Evolutionary conservation across 2,329 filamentous ascomycete species (phyloP).

Genomic region (Colletotrichum phormii): DNA sequence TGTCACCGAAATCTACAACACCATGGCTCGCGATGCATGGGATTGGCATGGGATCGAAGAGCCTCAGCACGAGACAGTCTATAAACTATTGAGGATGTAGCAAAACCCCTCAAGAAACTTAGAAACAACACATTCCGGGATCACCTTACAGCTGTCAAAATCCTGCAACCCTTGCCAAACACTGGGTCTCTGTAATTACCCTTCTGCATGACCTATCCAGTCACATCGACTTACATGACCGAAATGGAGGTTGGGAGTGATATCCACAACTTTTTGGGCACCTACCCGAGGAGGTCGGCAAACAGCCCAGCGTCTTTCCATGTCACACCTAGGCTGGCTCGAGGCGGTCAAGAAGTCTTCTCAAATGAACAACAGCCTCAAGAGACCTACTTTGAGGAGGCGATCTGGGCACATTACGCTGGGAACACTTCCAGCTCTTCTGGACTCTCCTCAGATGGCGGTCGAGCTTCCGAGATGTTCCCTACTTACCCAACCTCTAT

Average conservation of each 20-base stretch:
- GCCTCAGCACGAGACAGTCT: background rate
- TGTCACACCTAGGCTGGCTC: background rate
- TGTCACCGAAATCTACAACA: conserved; percentile 1
- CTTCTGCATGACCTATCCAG: conserved; percentile 11
- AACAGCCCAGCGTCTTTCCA: background rate
- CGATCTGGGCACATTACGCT: background rate
- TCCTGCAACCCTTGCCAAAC: conserved; percentile 12
- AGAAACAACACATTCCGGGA: conserved; percentile 4
- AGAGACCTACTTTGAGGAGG: background rate
- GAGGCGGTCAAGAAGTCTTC: too few species aligned
- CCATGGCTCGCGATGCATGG: background rate
- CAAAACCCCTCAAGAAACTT: conserved; percentile 2
- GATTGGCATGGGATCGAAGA: too few species aligned
- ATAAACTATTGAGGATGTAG: conserved; percentile 4
- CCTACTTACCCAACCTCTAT: background rate
- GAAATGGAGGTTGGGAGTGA: conserved; percentile 13
- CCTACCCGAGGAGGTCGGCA: background rate
- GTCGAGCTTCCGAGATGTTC: background rate
- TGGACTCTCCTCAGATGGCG: background rate
- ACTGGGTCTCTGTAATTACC: background rate
- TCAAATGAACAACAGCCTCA: background rate
- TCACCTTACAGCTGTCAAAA: background rate
- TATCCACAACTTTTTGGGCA: conserved; percentile 6
- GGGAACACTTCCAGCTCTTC: background rate
- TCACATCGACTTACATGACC: conserved; percentile 6